Evolutionary conservation across 2,329 filamentous ascomycete genomes (phyloP), one percentile per base, ranked within the genome.

Genomic region (Sarocladium kiliense): DNA sequence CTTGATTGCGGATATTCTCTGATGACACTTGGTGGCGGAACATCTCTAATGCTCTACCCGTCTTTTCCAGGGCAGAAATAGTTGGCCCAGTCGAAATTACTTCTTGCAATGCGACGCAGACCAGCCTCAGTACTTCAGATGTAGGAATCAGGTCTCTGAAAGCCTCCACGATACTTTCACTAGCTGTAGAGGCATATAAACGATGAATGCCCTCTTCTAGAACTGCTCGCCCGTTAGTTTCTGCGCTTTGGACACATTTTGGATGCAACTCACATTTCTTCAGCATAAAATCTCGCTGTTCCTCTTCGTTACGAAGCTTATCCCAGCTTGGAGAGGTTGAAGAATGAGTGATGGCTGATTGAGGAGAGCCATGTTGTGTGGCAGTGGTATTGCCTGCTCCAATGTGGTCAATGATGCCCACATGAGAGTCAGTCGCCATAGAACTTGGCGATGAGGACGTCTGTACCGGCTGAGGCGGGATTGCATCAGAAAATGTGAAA

Each of bases 71-170:
- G 14, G 44, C 44, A 30, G 44, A 27, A 10, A 47, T 11, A 6
- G 44, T 47, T 18, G 18, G 23, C 16, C 44, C 44, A 18, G 7
- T 47, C 14, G 44, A 27, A 3, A 47, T 47, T 5, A 47, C 44
- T n/a, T 47, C 44, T 30, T 47, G 44, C 23, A 47, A 18, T 30
- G 44, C 44, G n/a, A 47, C 25, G 25, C 44, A 47, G 23, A 47
- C 25, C 14, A 47, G 25, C 10, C 14, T 47, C 9, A 47, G 12
- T 6, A 47, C 44, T 47, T 47, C 44, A 6, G 44, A 47, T 9
- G 44, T 47, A 26, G 44, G 44, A 3, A 47, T 30, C 12, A 47
- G 44, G 16, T 47, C 44, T 30, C n/a, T 47, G 44, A 47, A 47
- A 10, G 25, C 44, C 44, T 47, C 44, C 23, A 47, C 44, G 44